Percentiles rank a stretch among this genome's conserved stretches.
phyloP scores from a whole-genome alignment of 352 stramenopile species.

The Pythium insidiosum region DNA sequence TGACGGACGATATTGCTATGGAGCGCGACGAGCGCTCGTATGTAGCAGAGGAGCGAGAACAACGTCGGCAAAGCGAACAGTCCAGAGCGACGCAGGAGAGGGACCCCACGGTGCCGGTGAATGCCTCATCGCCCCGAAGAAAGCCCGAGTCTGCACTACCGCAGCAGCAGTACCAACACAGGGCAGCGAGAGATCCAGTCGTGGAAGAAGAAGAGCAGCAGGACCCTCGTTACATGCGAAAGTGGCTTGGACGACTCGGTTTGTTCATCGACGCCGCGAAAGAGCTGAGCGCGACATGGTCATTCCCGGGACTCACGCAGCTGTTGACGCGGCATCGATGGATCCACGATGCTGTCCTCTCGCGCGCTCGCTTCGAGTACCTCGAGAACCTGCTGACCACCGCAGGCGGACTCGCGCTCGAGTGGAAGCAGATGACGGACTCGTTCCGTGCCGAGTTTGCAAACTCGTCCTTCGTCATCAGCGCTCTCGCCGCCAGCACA shows the following conservation, averaged over 20 bases:
- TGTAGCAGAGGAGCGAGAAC: slow-evolving; percentile 18
- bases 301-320: slow-evolving; percentile 21
- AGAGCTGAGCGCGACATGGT: slow-evolving; percentile 33
- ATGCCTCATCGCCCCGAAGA: no score
- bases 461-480: slow-evolving; percentile 6
- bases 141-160: no score
- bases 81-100: no score
- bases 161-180: background rate
- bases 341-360: slow-evolving; percentile 25
- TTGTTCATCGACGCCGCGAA: slow-evolving; percentile 23
- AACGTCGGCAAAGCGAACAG: slow-evolving; percentile 10
- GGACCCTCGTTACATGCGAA: background rate
- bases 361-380: slow-evolving; percentile 14
- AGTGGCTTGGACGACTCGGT: slow-evolving; percentile 19
- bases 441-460: slow-evolving; percentile 55
- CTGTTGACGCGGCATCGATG: slow-evolving; percentile 35
- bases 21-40: slow-evolving; percentile 27
- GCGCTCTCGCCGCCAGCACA: background rate
- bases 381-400: slow-evolving; percentile 22
- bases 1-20: slow-evolving; percentile 22
- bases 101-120: no score
- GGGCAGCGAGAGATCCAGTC: background rate
- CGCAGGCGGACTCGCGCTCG: slow-evolving; percentile 25
- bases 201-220: background rate
- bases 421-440: slow-evolving; percentile 40